Percentiles rank a stretch among this genome's conserved stretches.
Evolutionary conservation across 2,329 filamentous ascomycete species (phyloP).

Genomic region (Rasamsonia emersonii): DNA sequence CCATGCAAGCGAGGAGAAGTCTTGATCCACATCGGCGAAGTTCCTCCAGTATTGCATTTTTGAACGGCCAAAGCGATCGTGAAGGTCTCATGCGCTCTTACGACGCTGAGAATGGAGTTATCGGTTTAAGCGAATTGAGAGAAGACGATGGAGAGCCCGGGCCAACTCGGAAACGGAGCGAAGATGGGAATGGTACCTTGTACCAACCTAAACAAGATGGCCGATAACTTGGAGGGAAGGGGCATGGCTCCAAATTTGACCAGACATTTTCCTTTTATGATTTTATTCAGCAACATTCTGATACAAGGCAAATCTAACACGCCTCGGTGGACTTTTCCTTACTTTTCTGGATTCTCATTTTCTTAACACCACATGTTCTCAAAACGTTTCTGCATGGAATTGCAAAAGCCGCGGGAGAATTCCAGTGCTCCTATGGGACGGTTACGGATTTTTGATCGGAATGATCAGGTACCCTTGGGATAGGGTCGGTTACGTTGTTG

Average conservation of each 20-base stretch:
- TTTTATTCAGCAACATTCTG: constrained; percentile 7
- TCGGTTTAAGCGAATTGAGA: constrained; percentile 69
- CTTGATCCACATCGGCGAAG: constrained; percentile 50
- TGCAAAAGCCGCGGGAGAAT: too few relatives aligned
- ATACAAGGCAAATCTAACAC: too few relatives aligned
- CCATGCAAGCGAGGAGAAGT: constrained; percentile 83
- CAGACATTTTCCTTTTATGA: constrained; percentile 5
- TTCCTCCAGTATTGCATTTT: constrained; percentile 53
- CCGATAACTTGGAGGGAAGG: constrained; percentile 18
- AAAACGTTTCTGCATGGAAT: too few relatives aligned
- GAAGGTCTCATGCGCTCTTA: constrained; percentile 82
- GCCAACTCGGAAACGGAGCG: constrained; percentile 23
- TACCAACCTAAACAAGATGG: constrained; percentile 24
- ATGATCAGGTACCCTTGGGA: too few relatives aligned
- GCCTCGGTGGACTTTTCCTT: too few relatives aligned
- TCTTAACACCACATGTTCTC: too few relatives aligned
- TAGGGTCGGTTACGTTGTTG: too few relatives aligned
- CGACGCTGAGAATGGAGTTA: constrained; percentile 70
- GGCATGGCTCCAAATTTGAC: too few relatives aligned
- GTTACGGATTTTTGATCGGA: too few relatives aligned
- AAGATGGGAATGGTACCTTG: constrained; percentile 17
- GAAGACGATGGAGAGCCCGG: constrained; percentile 56
- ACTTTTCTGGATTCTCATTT: too few relatives aligned
- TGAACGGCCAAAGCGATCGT: constrained; percentile 54
- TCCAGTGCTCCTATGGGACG: too few relatives aligned